phyloP scores from a whole-genome alignment of 2,329 filamentous ascomycete species.

The Trichoderma semiorbis region DNA sequence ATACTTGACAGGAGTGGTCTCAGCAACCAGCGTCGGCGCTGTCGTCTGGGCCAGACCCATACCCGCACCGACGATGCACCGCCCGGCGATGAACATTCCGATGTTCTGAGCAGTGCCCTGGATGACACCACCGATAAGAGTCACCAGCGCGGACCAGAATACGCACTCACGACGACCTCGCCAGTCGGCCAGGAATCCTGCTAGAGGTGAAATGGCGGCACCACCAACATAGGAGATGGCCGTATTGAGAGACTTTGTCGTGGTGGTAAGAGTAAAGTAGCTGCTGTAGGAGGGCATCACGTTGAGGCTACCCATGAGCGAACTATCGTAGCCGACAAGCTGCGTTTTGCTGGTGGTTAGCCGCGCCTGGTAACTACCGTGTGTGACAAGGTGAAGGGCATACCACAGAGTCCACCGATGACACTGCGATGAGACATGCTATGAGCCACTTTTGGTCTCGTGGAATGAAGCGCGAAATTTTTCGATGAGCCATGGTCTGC shows the following conservation, averaged over 20 bases:
- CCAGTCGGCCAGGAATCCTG: neutral
- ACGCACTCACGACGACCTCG: neutral
- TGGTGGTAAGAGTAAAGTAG: neutral
- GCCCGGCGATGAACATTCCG: neutral
- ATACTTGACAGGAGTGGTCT: neutral
- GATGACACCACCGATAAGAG: neutral
- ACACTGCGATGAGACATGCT: neutral
- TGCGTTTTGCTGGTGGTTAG: neutral
- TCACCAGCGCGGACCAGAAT: neutral
- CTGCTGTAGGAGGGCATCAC: neutral
- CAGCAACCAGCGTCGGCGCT: neutral
- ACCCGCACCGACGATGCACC: neutral
- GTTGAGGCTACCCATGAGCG: neutral
- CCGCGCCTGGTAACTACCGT: neutral
- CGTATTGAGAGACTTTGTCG: neutral
- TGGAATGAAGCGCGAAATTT: neutral
- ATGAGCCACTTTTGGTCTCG: neutral
- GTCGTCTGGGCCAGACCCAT: neutral
- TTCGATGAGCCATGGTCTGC: neutral
- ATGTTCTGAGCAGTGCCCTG: neutral
- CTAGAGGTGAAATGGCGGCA: neutral
- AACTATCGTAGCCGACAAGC: neutral
- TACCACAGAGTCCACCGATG: neutral
- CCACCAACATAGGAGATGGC: neutral
- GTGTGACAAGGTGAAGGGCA: neutral